Evolutionary conservation across 257 asterid species (phyloP), one percentile per base, ranked within the genome.

Genomic region (Capsicum chinense): DNA sequence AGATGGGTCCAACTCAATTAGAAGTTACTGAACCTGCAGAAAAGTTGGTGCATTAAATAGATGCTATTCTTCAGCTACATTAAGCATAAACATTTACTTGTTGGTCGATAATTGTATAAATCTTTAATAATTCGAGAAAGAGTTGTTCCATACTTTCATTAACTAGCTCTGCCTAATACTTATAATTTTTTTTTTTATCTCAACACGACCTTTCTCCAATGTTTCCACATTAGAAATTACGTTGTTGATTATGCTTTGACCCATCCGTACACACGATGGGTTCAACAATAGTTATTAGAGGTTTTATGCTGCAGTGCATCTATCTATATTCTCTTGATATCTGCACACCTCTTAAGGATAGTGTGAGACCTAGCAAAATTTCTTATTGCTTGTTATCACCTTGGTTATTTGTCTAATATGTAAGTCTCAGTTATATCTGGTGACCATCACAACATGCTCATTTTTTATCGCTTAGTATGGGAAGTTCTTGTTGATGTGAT

Each of bases 121-220:
- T 54, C 48, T 76, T 52, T 4, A 76, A 76, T 76, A 13, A 54
- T 15, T 76, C 33, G 15, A 76, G 81, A 76, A 76, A 52, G 81
- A 76, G 63, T 63, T 76, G 33, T 37, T 76, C 63, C 26, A 54
- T 21, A 21, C 21, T 0, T 21, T 21, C 21, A 21, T 26, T 54
- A 15, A 26, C 48, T 76, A 26, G 48, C 48, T 48, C 81, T 76
- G 64, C 48, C 48, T 76, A 26, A 26, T 76, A 48, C 81, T 13
- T 50, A 21, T 76, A 50, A 52, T 21, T 50, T 12, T 52, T 14
- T 14, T 52, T 13, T 21, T 21, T 0, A 76, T 50, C 62, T 21
- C 9, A 62, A 52, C 19, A 26, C 60, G 33, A 15, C 81, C 81
- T 21, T 76, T 74, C 47, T 13, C 13, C 47, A 12, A 60, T 74